Percentiles rank a stretch among this genome's conserved stretches.
Conservation (phyloP, 164 flowering plant genomes). For the Malania oleifera region DNA sequence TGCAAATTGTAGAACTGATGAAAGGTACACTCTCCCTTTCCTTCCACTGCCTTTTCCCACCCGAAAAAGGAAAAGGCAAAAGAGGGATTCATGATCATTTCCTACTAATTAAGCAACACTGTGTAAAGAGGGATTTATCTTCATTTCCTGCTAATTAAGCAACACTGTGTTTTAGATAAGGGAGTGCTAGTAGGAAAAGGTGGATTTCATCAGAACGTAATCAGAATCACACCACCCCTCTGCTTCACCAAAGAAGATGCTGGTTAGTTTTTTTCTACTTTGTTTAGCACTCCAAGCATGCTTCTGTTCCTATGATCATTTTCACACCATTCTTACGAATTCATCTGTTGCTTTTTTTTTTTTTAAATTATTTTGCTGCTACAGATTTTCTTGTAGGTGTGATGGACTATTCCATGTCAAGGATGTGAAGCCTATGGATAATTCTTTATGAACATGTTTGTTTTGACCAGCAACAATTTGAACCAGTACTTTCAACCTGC, state of each 20-base stretch:
- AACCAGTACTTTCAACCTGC: no score
- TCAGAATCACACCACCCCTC: constrained; percentile 92
- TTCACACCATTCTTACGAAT: no score
- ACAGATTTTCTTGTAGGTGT: constrained; percentile 76
- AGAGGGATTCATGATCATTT: no score
- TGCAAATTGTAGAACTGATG: constrained; percentile 81
- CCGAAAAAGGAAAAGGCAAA: no score
- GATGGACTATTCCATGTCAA: constrained; percentile 68
- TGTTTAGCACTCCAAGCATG: no score
- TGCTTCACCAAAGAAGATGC: constrained; percentile 94
- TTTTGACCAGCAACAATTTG: no score
- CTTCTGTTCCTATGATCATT: background rate
- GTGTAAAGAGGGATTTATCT: background rate
- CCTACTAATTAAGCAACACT: no score
- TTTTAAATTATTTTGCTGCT: constrained; percentile 13
- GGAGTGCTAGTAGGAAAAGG: constrained; percentile 93
- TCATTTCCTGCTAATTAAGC: background rate
- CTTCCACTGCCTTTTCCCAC: constrained; percentile 4
- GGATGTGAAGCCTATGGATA: constrained; percentile 57
- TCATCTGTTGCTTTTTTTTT: no score
- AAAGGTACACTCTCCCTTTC: constrained; percentile 64
- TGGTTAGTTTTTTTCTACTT: constrained; percentile 50
- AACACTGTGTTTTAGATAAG: no score
- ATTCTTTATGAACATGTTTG: no score
- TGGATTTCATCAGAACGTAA: constrained; percentile 81